These are phyloP conservation scores for Eimeria acervulina DNA, from an alignment of 169 alveolate species.

Conservation along the genomic window DNA sequence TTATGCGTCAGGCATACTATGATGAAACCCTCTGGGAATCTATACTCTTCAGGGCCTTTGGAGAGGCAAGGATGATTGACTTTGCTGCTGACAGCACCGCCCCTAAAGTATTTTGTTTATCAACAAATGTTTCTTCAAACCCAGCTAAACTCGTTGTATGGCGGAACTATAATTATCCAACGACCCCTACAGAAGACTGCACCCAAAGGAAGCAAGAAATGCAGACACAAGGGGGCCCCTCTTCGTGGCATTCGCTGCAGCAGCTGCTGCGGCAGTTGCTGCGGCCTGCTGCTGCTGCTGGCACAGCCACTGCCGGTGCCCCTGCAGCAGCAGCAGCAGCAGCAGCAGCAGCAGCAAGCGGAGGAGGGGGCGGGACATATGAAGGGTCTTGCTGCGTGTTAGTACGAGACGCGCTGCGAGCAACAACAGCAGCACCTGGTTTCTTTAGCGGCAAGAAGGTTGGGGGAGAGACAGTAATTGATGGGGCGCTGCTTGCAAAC, in stretches of 20 bases:
- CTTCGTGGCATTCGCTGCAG: too few relatives aligned
- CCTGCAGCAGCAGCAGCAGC: background rate
- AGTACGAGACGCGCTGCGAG: constrained; percentile 89
- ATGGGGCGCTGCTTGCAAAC: constrained; percentile 93
- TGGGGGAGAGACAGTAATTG: constrained; percentile 89
- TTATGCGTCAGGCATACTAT: constrained; percentile 90
- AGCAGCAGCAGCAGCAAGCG: background rate
- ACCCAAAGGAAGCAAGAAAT: background rate
- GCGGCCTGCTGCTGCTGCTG: background rate
- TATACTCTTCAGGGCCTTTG: constrained; percentile 86
- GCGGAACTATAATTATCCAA: constrained; percentile 88
- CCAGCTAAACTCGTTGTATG: constrained; percentile 91
- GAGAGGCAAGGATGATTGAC: constrained; percentile 89
- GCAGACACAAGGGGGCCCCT: too few relatives aligned
- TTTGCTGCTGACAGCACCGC: constrained; percentile 89
- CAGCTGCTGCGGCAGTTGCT: background rate
- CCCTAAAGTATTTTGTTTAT: constrained; percentile 91
- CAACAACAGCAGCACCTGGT: constrained; percentile 94
- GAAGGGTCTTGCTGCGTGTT: constrained; percentile 86
- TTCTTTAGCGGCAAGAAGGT: constrained; percentile 89
- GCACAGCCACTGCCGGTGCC: background rate
- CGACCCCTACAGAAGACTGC: too few relatives aligned
- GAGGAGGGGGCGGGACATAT: constrained; percentile 68
- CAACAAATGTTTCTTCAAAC: constrained; percentile 87
- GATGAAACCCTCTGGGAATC: constrained; percentile 88